phyloP scores from a whole-genome alignment of 108 stramenopile species.

The Mediolabrus comicus region DNA sequence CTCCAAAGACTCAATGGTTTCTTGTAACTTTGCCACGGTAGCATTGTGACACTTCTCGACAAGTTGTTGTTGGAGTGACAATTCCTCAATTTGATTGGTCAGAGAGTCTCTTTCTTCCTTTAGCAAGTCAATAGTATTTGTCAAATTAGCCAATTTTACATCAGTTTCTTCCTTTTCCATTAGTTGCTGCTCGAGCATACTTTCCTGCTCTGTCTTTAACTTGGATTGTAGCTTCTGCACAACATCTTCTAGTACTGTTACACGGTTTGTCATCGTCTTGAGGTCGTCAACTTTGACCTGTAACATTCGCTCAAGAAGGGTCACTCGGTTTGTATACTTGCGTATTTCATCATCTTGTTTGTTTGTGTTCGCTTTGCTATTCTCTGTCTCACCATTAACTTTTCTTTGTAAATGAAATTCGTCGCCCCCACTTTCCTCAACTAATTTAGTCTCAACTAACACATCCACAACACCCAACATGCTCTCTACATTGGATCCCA shows the following conservation, averaged over 20 bases:
- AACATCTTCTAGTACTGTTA: conserved; percentile 21
- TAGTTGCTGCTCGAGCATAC: not conserved
- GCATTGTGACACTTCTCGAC: conserved; percentile 19
- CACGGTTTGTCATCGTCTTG: conserved; percentile 30
- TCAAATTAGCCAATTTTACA: conserved; percentile 16
- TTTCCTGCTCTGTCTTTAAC: not conserved
- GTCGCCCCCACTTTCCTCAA: not conserved
- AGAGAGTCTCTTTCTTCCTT: not conserved
- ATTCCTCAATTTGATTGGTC: not conserved
- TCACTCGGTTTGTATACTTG: conserved; percentile 27
- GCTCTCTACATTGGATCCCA: conserved; percentile 33
- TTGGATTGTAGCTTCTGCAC: conserved; percentile 5
- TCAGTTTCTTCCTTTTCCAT: not conserved
- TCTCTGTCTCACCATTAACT: not conserved
- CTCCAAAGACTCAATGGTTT: conserved; percentile 7
- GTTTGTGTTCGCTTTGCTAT: not conserved
- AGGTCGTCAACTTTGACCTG: conserved; percentile 19
- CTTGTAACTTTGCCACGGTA: conserved; percentile 2
- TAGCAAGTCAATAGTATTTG: conserved; percentile 1
- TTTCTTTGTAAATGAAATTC: not conserved
- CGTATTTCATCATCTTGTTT: not conserved
- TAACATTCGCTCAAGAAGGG: conserved; percentile 16
- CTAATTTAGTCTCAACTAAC: conserved; percentile 20
- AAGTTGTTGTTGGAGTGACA: not conserved
- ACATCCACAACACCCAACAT: conserved; percentile 36